Base-by-base conservation (phyloP, 1,139 yeast genomes). In the Yamadazyma kanchanaburiensis region DNA sequence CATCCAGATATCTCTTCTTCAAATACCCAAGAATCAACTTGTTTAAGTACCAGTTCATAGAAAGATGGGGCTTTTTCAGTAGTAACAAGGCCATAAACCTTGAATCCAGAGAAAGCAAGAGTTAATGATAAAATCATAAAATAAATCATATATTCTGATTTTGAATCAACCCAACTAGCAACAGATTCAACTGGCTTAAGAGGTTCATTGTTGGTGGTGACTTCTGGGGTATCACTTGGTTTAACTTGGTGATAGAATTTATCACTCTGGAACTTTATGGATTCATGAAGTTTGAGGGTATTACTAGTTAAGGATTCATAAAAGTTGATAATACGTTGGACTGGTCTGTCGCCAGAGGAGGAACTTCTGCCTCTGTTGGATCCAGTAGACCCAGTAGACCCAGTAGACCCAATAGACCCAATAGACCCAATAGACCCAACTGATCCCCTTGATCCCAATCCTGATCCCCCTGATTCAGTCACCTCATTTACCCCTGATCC, bases 181-280 rank as follows among this genome's bases (percentile, higher is more conserved):
- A 18, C 9, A 18, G 7, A 7, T 8, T 8, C 20, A 18, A 18
- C 7, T 18, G 20, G 20, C 10, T 18, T 18, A 10, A 8, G 10
- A 8, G 20, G 20, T 10, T 18, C 20, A 10, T 18, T 7, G 20
- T 18, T 18, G 10, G 7, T 10, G 10, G 20, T 8, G 10, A 8
- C 20, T 8, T 18, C 7, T 10, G 20, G 20, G 20, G 20, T 18
- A 18, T 18, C 10, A 18, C 20, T 18, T 7, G 20, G 20, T 17
- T 19, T 28, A 10, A 23, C 23, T 26, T 35, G 29, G 15, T 49
- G 40, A 34, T 54, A 55, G 29, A 58, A 44, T 12, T 48, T 42
- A 26, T 44, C 49, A 13, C 60, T 54, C 25, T 39, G 48, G 26
- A 47, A 49, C 32, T 53, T 57, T 31, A 57, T 53, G 1, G 56